Base-by-base conservation (phyloP, 768 basidiomycete genomes). In the Porphyrellus cyaneotinctus region DNA sequence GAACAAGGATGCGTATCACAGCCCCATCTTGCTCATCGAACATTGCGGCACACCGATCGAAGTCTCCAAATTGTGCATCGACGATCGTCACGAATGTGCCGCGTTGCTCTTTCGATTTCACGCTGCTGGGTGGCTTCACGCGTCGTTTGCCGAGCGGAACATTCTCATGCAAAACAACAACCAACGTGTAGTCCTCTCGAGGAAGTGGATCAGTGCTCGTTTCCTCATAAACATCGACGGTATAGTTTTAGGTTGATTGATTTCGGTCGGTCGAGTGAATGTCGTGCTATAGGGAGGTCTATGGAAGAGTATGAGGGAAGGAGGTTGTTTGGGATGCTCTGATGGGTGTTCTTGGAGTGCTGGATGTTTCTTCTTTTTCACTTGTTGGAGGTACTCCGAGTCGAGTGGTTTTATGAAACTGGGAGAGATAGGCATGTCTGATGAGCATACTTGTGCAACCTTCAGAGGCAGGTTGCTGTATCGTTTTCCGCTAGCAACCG, bases 241-340 rank as follows among this genome's bases (percentile, higher is more conserved):
- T 17, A 46, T 14, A 61, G 71, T 45, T 80, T 77, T 58, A 75
- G 78, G 23, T 45, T 80, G 49, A 78, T 79, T 49, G 78, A 80
- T 57, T 78, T 79, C 41, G 78, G 79, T 18, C 70, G 79, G 41
- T 66, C 69, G 23, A 31, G 17, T 4, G 26, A 28, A 9, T 28
- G 26, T 9, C 5, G 9, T 4, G 9, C 26, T 4, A 28, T 4
- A 5, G 26, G 9, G 26, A 28, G 26, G 26, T 5, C 5, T 4
- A 28, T 9, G 9, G 26, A 28, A 28, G 26, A 28, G 26, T 5
- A 9, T 28, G 26, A 28, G 26, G 26, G 26, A 28, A 28, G 26
- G 9, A 28, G 4, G 26, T 28, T 28, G 26, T 28, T 28, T 28
- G 26, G 26, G 5, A 28, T 28, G 4, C 26, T 28, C 9, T 28